Percentiles rank a stretch among this genome's conserved stretches.
phyloP scores from a whole-genome alignment of 805 yeast genomes.

The Pichia ethanolica region DNA sequence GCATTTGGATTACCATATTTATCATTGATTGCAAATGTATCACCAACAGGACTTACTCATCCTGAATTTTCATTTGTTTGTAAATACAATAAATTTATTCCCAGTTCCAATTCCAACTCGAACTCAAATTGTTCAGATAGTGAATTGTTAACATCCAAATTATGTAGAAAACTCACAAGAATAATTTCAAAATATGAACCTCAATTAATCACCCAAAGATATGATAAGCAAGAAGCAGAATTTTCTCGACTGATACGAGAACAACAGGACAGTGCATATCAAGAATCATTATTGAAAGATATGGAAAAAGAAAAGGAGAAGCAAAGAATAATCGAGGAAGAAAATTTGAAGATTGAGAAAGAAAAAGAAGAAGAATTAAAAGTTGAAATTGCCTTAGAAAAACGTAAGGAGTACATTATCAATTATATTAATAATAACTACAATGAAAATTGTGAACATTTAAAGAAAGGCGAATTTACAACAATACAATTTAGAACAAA shows the following conservation, averaged over 20 bases:
- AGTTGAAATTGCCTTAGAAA: background rate
- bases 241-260: slow-evolving; percentile 50
- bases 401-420: slow-evolving; percentile 1
- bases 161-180: slow-evolving; percentile 30
- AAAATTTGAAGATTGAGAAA: slow-evolving; percentile 12
- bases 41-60: slow-evolving; percentile 40
- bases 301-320: slow-evolving; percentile 43
- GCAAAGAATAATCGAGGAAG: slow-evolving; percentile 19
- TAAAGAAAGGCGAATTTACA: slow-evolving; percentile 28
- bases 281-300: slow-evolving; percentile 52
- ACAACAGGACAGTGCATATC: slow-evolving; percentile 62
- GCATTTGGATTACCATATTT: slow-evolving; percentile 50
- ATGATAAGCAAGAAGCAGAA: slow-evolving; percentile 53
- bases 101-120: background rate
- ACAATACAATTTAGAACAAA: slow-evolving; percentile 50
- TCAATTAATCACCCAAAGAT: slow-evolving; percentile 51
- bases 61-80: slow-evolving; percentile 44
- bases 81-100: slow-evolving; percentile 29
- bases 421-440: slow-evolving; percentile 5
- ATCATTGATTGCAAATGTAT: slow-evolving; percentile 46
- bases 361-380: slow-evolving; percentile 18
- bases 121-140: no score
- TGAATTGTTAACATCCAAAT: slow-evolving; percentile 17
- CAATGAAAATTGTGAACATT: slow-evolving; percentile 7
- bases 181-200: slow-evolving; percentile 52